Base-by-base conservation (phyloP, 441 rosid species). In the Metrosideros polymorpha region DNA sequence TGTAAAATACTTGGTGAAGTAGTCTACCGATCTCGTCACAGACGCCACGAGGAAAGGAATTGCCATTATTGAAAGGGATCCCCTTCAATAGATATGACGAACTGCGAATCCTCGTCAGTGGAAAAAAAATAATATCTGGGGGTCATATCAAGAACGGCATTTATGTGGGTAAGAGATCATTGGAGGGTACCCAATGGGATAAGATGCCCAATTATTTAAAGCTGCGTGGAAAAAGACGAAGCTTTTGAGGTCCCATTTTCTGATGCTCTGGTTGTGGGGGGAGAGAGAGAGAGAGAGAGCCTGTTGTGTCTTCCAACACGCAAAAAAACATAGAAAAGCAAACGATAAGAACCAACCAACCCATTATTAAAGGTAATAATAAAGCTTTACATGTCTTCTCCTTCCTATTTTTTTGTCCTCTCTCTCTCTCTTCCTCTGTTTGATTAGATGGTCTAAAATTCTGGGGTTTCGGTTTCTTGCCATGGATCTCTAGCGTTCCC, bases 321-420 rank as follows among this genome's bases (percentile, higher is more conserved):
- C 59, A n/a, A 49, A 59, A 51, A 27, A 50, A 24, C 24, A 42
- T 42, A 57, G 8, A 22, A 45, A 35, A 30, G 12, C 24, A 85
- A 56, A 57, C 84, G 57, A 56, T 29, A 42, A 35, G 82, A 59
- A 42, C 55, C 22, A 53, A 82, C 82, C 82, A 35, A 66, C 83
- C 71, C 87, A 84, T 66, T 53, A 86, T 87, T 85, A 79, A 91
- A 87, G 90, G 92, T 45, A 84, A 86, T 90, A 19, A 35, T 35
- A 66, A 66, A 39, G 43, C 77, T 66, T 66, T 66, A 66, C 45
- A 66, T 35, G 47, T 66, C 77, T 85, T 84, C 77, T 85, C 89
- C 86, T 50, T 85, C 83, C 75, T 86, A 87, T 53, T 79, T 43
- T 53, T 43, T 86, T 50, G 50, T 79, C 57, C 47, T 29, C 57